Evolutionary conservation across 768 basidiomycete species (phyloP), one percentile per base, ranked within the genome.

Genomic region (Kwoniella sp.): DNA sequence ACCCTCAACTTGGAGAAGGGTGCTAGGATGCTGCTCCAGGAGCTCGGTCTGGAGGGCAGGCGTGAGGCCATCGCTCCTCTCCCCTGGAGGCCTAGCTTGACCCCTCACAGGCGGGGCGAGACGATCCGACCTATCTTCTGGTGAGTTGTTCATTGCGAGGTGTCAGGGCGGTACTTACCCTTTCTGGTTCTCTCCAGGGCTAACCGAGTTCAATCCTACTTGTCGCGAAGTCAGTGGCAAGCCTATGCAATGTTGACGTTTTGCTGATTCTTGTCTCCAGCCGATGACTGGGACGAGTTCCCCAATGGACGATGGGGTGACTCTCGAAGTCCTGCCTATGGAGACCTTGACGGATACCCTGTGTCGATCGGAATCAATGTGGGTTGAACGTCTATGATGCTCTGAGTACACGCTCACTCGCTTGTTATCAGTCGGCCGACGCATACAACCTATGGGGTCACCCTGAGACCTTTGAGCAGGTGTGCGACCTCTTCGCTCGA

Each of bases 261-360:
- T 33, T 7, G 29, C 46, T 54, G 22, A 53, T 25, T 3, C n/a
- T 29, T 25, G 28, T 19, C 5, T 25, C 10, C 26, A 58, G 59
- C 95, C 12, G 91, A 95, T 71, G 89, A 95, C 69, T 99, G 95
- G 95, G 95, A 99, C 70, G 93, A 98, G 73, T 98, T 95, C 74
- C 95, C 95, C 43, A 99, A 99, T 73, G 95, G 95, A 49, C 88
- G 95, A 61, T 99, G 93, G 69, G 95, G 95, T 63, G 95, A 98
- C 76, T 86, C 92, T 6, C 83, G 95, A 52, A 89, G 87, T 80
- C 95, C 95, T 25, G 95, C 95, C 12, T 99, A 95, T 62, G 95
- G 95, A 66, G 95, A 99, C 76, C 77, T 99, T 48, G 93, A 99
- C 69, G 93, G 93, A 1, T 96, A 93, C 61, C 93, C 93, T 46